Evolutionary conservation across 176 grass and related monocot species (phyloP).

Genomic region (Rhipidocladum racemiflorum): DNA sequence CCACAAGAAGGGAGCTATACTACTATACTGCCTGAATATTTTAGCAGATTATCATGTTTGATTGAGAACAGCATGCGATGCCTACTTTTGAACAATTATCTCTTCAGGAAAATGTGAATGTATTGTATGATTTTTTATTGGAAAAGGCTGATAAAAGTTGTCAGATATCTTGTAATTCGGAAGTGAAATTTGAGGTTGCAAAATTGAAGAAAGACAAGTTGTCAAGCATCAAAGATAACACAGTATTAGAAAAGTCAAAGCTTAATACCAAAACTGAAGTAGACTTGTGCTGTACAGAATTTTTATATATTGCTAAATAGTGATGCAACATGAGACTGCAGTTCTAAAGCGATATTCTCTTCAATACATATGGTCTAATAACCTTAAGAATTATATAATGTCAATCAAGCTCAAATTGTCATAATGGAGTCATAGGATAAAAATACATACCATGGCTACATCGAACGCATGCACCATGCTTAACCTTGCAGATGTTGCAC

Average conservation of each 20-base stretch:
- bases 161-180: not conserved
- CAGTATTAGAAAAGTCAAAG: not conserved
- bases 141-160: not conserved
- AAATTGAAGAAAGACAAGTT: conserved; percentile 1
- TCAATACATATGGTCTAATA: not conserved
- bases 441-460: conserved; percentile 94
- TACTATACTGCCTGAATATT: not conserved
- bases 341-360: conserved; percentile 16
- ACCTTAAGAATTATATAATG: conserved; percentile 3
- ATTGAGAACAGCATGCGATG: not conserved
- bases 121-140: not conserved
- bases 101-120: not conserved
- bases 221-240: not conserved
- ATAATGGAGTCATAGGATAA: conserved; percentile 8
- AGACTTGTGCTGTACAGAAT: not conserved
- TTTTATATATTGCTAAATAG: not conserved
- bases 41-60: not conserved
- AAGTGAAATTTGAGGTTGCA: not conserved
- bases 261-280: not conserved
- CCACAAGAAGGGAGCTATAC: not conserved
- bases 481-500: conserved; percentile 91
- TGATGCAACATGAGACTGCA: not conserved
- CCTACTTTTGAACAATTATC: conserved; percentile 3
- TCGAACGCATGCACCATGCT: conserved; percentile 87
- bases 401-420: conserved; percentile 7